Base-by-base conservation (phyloP, 768 basidiomycete species). In the Mycena haematopus region DNA sequence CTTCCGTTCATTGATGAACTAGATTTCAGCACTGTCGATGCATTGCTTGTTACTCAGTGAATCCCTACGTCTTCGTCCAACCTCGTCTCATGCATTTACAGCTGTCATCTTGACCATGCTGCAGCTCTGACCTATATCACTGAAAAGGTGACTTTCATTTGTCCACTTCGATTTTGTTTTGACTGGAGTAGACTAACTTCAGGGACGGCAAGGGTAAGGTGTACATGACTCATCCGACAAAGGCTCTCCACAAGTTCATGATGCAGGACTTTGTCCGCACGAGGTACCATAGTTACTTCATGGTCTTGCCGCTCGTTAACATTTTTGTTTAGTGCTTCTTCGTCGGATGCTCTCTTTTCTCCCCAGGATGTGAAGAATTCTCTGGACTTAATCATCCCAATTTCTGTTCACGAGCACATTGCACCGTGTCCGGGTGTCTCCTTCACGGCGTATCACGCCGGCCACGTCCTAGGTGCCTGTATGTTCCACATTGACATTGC, bases 171-270 rank as follows among this genome's bases (percentile, higher is more conserved):
- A n/a, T 17, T 58, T n/a, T 17, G 2, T 8, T 42, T 59, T 50
- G 31, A 17, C 6, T 53, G 33, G 36, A 17, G 10, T 68, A 99
- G 96, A 99, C 97, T 19, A 99, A 99, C 75, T 99, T 99, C 76
- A 83, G 87, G 74, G 96, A 99, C 70, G 96, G 96, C 7, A 93
- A 92, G 68, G 97, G 97, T 22, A 97, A 97, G 71, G 95, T 99
- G 17, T 99, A 99, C 78, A 99, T 99, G 97, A 99, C 97, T 1
- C 96, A 97, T 77, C 95, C 97, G 1, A 99, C 97, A 14, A 99
- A 99, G 76, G 97, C 96, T 7, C 86, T 99, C 51, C 96, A 98
- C 79, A 95, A 96, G 66, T 94, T 96, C 75, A 96, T 99, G 85
- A 99, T 99, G 96, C 95, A 97, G 75, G 97, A 99, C 73, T 97